Percentiles rank a stretch among this genome's conserved stretches.
Evolutionary conservation across 1,139 yeast species (phyloP).

Genomic region (Lodderomyces beijingensis): DNA sequence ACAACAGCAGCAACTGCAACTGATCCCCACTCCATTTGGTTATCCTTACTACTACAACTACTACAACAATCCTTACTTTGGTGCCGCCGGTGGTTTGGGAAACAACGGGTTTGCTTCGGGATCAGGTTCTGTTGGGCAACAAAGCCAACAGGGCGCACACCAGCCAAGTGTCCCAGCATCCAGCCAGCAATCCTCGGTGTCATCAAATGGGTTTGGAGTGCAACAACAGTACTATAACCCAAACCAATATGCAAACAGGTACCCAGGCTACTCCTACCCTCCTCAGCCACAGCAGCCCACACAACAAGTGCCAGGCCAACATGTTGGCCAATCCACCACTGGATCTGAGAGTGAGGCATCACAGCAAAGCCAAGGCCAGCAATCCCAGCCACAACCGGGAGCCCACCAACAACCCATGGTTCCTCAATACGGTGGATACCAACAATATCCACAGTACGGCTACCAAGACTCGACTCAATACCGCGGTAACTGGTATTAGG

Average conservation of each 20-base stretch:
- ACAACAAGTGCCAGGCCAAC: constrained; percentile 4
- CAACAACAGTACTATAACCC: constrained; percentile 31
- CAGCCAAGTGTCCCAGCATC: constrained; percentile 6
- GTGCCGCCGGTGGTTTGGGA: constrained; percentile 17
- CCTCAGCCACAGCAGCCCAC: constrained; percentile 19
- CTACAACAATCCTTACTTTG: constrained; percentile 42
- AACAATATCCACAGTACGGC: constrained; percentile 50
- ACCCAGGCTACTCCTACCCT: constrained; percentile 37
- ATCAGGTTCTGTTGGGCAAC: constrained; percentile 6
- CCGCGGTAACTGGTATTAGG: constrained; percentile 35
- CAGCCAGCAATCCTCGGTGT: constrained; percentile 9
- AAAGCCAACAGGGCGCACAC: constrained; percentile 8
- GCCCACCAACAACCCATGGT: constrained; percentile 30
- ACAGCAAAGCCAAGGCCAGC: constrained; percentile 13
- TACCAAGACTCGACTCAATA: constrained; percentile 44
- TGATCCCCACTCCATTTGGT: constrained; percentile 34
- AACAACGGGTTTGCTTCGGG: constrained; percentile 21
- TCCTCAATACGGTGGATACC: constrained; percentile 45
- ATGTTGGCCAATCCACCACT: constrained; percentile 4
- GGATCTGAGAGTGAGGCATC: constrained; percentile 8
- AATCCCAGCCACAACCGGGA: constrained; percentile 16
- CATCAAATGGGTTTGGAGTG: constrained; percentile 16
- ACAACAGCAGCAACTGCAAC: constrained; percentile 14
- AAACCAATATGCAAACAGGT: constrained; percentile 34
- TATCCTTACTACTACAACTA: constrained; percentile 46